Evolutionary conservation across 164 flowering plant genomes (phyloP).

Genomic region (Stephania japonica): DNA sequence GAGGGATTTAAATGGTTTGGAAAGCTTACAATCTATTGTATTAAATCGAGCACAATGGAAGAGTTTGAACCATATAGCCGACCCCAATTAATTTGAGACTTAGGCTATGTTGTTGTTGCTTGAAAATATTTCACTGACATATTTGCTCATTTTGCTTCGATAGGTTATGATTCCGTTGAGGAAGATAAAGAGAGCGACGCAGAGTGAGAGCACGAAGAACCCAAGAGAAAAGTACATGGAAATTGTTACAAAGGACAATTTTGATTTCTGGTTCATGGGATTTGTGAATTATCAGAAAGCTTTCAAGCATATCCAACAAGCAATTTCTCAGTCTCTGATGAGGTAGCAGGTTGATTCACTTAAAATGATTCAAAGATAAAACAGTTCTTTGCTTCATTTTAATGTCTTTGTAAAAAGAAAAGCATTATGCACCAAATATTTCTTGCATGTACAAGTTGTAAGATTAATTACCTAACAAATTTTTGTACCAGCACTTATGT

Average conservation of each 20-base stretch:
- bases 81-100: too few relatives aligned
- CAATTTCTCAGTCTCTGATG: slow-evolving; percentile 15
- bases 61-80: too few relatives aligned
- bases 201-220: slow-evolving; percentile 28
- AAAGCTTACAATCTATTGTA: too few relatives aligned
- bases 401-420: not conserved
- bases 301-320: slow-evolving; percentile 28
- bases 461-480: too few relatives aligned
- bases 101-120: too few relatives aligned
- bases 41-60: too few relatives aligned
- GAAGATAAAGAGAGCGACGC: slow-evolving; percentile 28
- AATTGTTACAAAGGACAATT: slow-evolving; percentile 34
- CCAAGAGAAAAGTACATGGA: slow-evolving; percentile 43
- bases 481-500: too few relatives aligned
- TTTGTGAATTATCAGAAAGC: slow-evolving; percentile 40
- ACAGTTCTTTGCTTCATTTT: not conserved
- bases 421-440: too few relatives aligned
- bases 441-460: too few relatives aligned
- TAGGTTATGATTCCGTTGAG: slow-evolving; percentile 38
- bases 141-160: slow-evolving; percentile 4
- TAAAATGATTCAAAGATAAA: not conserved
- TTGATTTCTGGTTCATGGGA: slow-evolving; percentile 60
- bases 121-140: too few relatives aligned
- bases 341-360: not conserved
- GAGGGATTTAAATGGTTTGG: too few relatives aligned